A percentile compares a stretch with the other conserved stretches of the same genome.
phyloP scores from a whole-genome alignment of 306 rosid species.

The Elaeagnus macrophylla region DNA sequence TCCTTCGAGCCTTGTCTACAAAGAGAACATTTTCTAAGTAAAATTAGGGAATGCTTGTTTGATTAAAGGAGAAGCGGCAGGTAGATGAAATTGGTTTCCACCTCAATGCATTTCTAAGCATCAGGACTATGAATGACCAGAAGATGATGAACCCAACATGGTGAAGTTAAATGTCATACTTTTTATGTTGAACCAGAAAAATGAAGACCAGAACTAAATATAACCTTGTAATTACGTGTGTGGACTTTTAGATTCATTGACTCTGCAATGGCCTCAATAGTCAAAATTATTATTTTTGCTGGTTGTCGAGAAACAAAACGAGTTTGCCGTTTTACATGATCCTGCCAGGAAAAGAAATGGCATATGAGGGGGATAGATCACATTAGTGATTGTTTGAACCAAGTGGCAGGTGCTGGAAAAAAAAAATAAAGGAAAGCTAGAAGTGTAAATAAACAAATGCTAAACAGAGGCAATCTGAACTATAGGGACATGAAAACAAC shows the following conservation, averaged over 20 bases:
- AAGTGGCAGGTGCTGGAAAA: too few species aligned
- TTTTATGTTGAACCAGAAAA: too few species aligned
- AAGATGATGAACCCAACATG: background rate
- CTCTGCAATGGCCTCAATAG: slow-evolving; percentile 66
- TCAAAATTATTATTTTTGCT: slow-evolving; percentile 58
- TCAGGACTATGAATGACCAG: background rate
- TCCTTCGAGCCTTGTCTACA: slow-evolving; percentile 77
- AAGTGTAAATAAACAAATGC: too few species aligned
- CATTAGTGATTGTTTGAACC: too few species aligned
- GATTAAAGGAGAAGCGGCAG: background rate
- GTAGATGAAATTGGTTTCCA: too few species aligned
- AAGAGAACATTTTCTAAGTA: background rate
- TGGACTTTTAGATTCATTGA: slow-evolving; percentile 69
- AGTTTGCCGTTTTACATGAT: slow-evolving; percentile 81
- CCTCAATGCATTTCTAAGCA: background rate
- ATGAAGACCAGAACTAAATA: too few species aligned
- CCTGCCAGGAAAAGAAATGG: slow-evolving; percentile 39
- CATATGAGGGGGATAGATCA: background rate
- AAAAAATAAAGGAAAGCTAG: too few species aligned
- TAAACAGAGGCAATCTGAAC: too few species aligned
- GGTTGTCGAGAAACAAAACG: slow-evolving; percentile 89
- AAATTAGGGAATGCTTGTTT: slow-evolving; percentile 8
- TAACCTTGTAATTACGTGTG: slow-evolving; percentile 78
- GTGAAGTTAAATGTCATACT: too few species aligned
- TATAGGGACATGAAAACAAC: too few species aligned